Evolutionary conservation across 2,329 filamentous ascomycete species (phyloP).

Genomic region (Epichloe scottii): DNA sequence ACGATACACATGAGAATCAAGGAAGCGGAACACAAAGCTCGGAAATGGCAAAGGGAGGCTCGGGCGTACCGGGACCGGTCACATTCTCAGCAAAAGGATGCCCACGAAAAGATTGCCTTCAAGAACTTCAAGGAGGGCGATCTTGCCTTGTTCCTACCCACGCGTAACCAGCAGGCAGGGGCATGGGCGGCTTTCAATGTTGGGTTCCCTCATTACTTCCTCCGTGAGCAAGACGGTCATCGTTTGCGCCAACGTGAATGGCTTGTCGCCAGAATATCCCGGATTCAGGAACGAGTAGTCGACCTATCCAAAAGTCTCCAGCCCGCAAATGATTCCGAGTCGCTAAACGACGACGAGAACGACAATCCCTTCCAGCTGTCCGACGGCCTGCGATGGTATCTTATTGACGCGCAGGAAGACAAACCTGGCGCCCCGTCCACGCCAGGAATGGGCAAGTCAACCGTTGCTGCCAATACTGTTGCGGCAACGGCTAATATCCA

Average conservation of each 20-base stretch:
- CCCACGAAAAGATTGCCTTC: conserved; percentile 92
- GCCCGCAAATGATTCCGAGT: conserved; percentile 34
- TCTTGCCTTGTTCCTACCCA: conserved; percentile 84
- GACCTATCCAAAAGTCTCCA: conserved; percentile 73
- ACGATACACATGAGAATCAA: conserved; percentile 80
- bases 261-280: conserved; percentile 88
- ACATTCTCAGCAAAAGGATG: conserved; percentile 67
- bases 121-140: conserved; percentile 94
- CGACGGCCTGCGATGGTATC: conserved; percentile 89
- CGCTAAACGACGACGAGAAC: conserved; percentile 55
- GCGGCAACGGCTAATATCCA: conserved; percentile 69
- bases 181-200: conserved; percentile 99
- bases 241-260: conserved; percentile 65
- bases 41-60: conserved; percentile 86
- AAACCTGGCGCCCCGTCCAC: conserved; percentile 87
- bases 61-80: conserved; percentile 79
- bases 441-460: conserved; percentile 81
- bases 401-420: conserved; percentile 87
- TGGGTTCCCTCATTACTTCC: conserved; percentile 91
- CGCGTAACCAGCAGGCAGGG: conserved; percentile 82
- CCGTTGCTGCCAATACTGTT: conserved; percentile 76
- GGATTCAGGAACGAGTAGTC: conserved; percentile 85
- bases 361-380: conserved; percentile 96
- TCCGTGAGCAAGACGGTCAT: conserved; percentile 84
- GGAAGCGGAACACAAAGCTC: conserved; percentile 83